Evolutionary conservation across 1,284 basidiomycete genomes (phyloP).

Genomic region (Irpex sp.): DNA sequence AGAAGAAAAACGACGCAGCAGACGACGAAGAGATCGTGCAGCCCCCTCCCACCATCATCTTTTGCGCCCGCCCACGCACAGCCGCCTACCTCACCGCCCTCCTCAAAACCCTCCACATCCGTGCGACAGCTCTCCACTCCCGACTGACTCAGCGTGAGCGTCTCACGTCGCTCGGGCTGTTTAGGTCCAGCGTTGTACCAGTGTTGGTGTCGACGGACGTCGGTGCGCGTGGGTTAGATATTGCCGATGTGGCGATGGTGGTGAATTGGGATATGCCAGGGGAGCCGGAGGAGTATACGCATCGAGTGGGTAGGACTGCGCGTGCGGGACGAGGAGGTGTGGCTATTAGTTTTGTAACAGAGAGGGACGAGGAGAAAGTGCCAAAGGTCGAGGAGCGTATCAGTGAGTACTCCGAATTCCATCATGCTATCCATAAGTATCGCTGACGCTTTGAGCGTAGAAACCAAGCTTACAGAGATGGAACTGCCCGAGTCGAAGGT

Average conservation of each 20-base stretch:
- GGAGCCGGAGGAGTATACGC: conserved; percentile 75
- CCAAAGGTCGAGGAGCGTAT: conserved; percentile 86
- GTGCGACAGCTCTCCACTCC: conserved; percentile 90
- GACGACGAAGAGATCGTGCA: conserved; percentile 56
- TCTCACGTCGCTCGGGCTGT: conserved; percentile 80
- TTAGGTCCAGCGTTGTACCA: conserved; percentile 85
- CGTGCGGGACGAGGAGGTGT: conserved; percentile 89
- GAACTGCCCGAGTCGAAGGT: conserved; percentile 79
- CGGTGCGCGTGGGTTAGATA: conserved; percentile 91
- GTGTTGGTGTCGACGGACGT: conserved; percentile 95
- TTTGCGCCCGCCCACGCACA: conserved; percentile 84
- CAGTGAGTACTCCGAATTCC: conserved; percentile 42
- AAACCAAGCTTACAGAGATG: conserved; percentile 73
- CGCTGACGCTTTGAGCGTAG: conserved; percentile 32
- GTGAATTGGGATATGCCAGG: conserved; percentile 95
- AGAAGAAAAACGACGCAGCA: conserved; percentile 15
- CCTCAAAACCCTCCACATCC: conserved; percentile 77
- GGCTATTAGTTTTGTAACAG: conserved; percentile 93
- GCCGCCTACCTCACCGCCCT: conserved; percentile 87
- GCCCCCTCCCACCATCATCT: conserved; percentile 93
- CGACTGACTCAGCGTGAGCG: conserved; percentile 90
- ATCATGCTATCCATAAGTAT: too few species aligned
- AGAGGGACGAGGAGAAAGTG: conserved; percentile 86
- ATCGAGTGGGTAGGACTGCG: conserved; percentile 88
- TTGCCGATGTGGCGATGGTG: conserved; percentile 92